Evolutionary conservation across 1,284 basidiomycete genomes (phyloP).

Genomic region (Boletellus sp.): DNA sequence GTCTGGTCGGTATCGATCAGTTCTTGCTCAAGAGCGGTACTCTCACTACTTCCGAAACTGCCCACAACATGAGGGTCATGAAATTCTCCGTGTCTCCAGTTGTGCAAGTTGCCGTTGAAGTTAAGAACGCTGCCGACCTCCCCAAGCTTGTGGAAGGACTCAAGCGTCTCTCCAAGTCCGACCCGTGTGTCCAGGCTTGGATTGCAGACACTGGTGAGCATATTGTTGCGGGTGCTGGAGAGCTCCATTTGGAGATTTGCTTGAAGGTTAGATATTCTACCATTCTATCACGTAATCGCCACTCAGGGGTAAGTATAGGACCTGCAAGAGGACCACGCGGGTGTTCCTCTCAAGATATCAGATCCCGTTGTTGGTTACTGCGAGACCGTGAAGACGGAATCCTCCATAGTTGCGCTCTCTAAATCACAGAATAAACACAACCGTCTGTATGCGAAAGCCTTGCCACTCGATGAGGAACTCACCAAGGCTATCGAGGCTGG

Average conservation of each 20-base stretch:
- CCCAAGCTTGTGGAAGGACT: conserved; percentile 99
- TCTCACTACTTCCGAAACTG: conserved; percentile 95
- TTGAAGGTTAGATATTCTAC: conserved; percentile 67
- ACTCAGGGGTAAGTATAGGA: conserved; percentile 48
- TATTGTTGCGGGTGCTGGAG: conserved; percentile 99
- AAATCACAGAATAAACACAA: conserved; percentile 99
- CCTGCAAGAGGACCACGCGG: conserved; percentile 99
- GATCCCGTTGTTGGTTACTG: conserved; percentile 98
- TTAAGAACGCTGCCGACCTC: conserved; percentile 99
- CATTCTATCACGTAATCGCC: not conserved
- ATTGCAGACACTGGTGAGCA: conserved; percentile 94
- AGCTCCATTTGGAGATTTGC: conserved; percentile 99
- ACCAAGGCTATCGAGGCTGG: conserved; percentile 91
- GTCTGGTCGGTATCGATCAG: conserved; percentile 99
- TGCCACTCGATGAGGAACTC: conserved; percentile 93
- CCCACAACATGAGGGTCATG: conserved; percentile 99
- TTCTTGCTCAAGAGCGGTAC: conserved; percentile 99
- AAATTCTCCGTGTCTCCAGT: conserved; percentile 99
- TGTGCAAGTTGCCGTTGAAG: conserved; percentile 99
- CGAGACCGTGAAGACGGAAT: conserved; percentile 97
- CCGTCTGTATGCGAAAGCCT: conserved; percentile 91
- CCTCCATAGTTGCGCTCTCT: conserved; percentile 93
- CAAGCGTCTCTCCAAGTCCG: conserved; percentile 99
- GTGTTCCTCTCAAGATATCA: conserved; percentile 98
- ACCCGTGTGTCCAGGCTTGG: conserved; percentile 98